phyloP scores from a whole-genome alignment of 2,329 filamentous ascomycete species.

The Ilyonectria destructans region DNA sequence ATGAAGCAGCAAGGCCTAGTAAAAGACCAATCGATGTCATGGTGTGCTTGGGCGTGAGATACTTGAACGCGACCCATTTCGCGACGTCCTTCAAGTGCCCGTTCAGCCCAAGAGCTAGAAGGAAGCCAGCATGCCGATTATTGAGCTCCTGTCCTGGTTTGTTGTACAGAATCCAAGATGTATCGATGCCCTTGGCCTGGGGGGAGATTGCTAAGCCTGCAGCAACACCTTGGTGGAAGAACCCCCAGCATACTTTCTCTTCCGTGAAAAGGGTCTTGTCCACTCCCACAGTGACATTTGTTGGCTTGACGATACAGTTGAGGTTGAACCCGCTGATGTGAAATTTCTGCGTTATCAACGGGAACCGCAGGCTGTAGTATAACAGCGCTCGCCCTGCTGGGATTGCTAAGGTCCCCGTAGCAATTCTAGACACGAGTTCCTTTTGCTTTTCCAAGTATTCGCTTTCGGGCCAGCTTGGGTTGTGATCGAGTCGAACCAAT shows the following conservation, averaged over 20 bases:
- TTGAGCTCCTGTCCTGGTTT: conserved; percentile 89
- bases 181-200: conserved; percentile 93
- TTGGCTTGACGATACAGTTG: conserved; percentile 91
- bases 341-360: conserved; percentile 93
- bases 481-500: conserved; percentile 81
- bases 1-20: conserved; percentile 91
- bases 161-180: conserved; percentile 99
- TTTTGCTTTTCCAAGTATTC: conserved; percentile 95
- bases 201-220: conserved; percentile 92
- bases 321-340: conserved; percentile 92
- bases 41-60: conserved; percentile 98
- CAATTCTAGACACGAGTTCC: conserved; percentile 88
- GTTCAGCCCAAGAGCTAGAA: conserved; percentile 92
- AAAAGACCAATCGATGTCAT: conserved; percentile 99
- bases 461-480: conserved; percentile 86
- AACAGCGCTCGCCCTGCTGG: conserved; percentile 90
- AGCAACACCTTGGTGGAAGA: conserved; percentile 97
- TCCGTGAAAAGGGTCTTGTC: conserved; percentile 91
- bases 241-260: conserved; percentile 98
- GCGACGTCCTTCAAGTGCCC: conserved; percentile 95
- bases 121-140: conserved; percentile 95
- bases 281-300: conserved; percentile 93
- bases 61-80: conserved; percentile 99
- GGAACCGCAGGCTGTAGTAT: conserved; percentile 89
- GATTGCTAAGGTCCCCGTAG: conserved; percentile 89